These are phyloP conservation scores for Poa annua DNA, from an alignment of 176 grass and related monocot genomes.

Conservation along the genomic window DNA sequence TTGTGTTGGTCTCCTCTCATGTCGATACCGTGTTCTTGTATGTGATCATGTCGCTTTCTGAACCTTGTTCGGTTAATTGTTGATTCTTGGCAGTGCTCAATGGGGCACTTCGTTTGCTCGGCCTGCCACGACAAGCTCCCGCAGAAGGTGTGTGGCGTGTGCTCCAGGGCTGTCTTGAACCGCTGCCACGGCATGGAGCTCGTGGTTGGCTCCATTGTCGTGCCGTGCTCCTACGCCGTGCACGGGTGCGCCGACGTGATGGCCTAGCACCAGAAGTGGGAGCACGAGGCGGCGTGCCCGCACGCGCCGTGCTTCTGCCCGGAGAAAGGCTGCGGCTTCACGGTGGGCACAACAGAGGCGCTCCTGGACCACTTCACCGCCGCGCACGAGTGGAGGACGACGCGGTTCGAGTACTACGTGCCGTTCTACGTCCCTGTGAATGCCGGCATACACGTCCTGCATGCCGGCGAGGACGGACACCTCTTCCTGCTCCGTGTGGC, in stretches of 20 bases:
- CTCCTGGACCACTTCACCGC: conserved; percentile 3
- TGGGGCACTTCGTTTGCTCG: neutral
- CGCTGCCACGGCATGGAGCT: neutral
- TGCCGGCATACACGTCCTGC: neutral
- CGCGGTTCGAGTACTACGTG: neutral
- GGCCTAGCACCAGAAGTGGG: neutral
- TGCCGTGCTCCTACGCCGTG: neutral
- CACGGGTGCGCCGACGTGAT: neutral
- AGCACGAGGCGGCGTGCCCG: neutral
- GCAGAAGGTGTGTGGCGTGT: neutral
- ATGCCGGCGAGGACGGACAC: neutral
- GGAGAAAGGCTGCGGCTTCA: conserved; percentile 1
- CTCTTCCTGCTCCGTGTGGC: conserved; percentile 28
- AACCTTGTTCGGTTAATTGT: neutral
- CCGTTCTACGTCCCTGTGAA: neutral
- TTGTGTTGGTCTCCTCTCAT: neutral
- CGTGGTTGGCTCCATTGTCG: conserved; percentile 11
- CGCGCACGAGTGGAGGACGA: conserved; percentile 22
- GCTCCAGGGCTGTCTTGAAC: neutral
- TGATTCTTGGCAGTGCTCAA: neutral
- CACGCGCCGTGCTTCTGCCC: conserved; percentile 28
- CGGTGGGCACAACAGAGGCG: neutral
- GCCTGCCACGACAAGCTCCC: neutral
- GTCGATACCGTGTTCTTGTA: neutral
- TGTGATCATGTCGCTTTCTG: neutral